phyloP scores from a whole-genome alignment of 2,329 filamentous ascomycete species.

The Penicillium sp. region DNA sequence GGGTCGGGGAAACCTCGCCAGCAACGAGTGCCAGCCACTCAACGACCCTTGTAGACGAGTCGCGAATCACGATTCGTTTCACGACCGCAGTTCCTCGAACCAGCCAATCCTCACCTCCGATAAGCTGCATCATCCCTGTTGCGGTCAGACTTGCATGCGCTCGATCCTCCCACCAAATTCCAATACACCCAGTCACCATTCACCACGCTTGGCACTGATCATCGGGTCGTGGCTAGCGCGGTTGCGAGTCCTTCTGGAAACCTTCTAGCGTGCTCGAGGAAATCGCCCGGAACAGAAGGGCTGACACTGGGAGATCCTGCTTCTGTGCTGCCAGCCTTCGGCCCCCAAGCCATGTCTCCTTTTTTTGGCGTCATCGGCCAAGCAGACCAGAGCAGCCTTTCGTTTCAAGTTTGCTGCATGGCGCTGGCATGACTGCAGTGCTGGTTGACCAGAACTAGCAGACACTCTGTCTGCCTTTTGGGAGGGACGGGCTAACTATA shows the following conservation, averaged over 20 bases:
- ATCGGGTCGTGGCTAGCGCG: conserved; percentile 4
- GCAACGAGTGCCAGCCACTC: neutral
- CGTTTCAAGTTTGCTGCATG: conserved; percentile 3
- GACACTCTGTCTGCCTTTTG: neutral
- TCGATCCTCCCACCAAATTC: neutral
- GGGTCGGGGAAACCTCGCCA: neutral
- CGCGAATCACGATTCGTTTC: neutral
- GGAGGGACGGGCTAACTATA: neutral
- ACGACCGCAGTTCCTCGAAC: neutral
- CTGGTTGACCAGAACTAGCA: neutral
- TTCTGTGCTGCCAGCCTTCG: neutral
- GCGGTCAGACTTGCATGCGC: conserved; percentile 15
- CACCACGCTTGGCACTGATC: conserved; percentile 2
- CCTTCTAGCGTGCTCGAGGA: conserved; percentile 3
- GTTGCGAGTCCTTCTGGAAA: conserved; percentile 4
- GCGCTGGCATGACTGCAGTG: neutral
- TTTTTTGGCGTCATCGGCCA: neutral
- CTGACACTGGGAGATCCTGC: neutral
- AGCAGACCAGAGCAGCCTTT: neutral
- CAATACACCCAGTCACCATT: neutral
- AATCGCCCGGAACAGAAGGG: neutral
- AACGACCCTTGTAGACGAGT: neutral
- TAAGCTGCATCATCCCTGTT: conserved; percentile 10
- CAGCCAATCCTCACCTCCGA: conserved; percentile 7
- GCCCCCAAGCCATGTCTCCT: neutral